These are phyloP conservation scores for Boletus rufocinnamomeus DNA, from an alignment of 768 basidiomycete genomes.

Conservation along the genomic window DNA sequence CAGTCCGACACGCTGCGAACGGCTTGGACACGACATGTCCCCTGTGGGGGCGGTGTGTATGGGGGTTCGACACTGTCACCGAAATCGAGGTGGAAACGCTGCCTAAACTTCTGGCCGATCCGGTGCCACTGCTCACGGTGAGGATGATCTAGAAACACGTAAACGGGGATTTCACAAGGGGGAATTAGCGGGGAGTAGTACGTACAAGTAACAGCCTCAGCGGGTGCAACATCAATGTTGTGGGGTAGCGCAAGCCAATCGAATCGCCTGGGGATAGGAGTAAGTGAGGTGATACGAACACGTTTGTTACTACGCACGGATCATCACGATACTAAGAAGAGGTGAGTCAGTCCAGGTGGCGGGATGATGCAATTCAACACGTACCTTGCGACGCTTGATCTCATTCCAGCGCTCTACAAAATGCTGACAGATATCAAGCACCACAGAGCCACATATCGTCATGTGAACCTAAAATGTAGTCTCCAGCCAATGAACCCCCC, in stretches of 20 bases:
- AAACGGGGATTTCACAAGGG: neutral
- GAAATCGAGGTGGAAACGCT: conserved; percentile 59
- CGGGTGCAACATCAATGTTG: conserved; percentile 56
- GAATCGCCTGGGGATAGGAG: conserved; percentile 41
- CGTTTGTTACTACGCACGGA: conserved; percentile 39
- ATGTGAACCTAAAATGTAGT: conserved; percentile 63
- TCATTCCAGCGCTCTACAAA: conserved; percentile 94
- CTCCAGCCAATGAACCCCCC: neutral
- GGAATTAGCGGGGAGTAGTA: conserved; percentile 8
- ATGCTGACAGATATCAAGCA: conserved; percentile 91
- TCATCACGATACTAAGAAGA: conserved; percentile 38
- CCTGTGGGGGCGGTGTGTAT: conserved; percentile 47
- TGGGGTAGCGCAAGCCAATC: conserved; percentile 84
- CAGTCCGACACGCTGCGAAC: conserved; percentile 89
- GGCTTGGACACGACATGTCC: conserved; percentile 72
- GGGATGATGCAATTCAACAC: conserved; percentile 3
- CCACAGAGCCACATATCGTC: conserved; percentile 78
- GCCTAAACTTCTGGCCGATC: conserved; percentile 60
- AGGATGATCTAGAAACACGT: conserved; percentile 53
- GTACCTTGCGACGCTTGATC: conserved; percentile 78
- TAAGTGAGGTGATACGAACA: conserved; percentile 3
- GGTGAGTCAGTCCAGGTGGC: conserved; percentile 6
- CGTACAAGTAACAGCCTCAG: conserved; percentile 66
- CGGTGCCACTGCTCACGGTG: conserved; percentile 61
- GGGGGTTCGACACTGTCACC: conserved; percentile 42